Evolutionary conservation across 2,329 filamentous ascomycete species (phyloP).

Genomic region (Penicillium brasilianum): DNA sequence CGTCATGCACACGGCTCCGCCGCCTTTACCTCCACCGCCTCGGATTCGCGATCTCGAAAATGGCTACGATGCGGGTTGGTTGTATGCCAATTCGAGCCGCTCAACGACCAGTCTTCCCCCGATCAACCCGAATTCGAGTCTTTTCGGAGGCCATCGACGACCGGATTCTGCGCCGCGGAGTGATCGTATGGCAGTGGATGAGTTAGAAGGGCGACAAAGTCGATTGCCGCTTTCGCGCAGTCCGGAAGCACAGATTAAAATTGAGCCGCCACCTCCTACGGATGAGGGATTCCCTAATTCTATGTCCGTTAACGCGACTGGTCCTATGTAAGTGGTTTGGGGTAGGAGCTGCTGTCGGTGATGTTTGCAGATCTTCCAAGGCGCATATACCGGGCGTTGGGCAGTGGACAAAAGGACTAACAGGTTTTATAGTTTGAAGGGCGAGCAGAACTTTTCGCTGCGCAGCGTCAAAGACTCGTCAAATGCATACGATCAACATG

Average conservation of each 20-base stretch:
- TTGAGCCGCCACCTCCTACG: slow-evolving; percentile 40
- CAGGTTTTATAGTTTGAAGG: slow-evolving; percentile 56
- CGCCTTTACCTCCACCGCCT: slow-evolving; percentile 69
- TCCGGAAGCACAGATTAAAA: slow-evolving; percentile 42
- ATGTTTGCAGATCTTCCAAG: not conserved
- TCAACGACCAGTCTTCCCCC: slow-evolving; percentile 54
- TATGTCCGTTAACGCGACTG: slow-evolving; percentile 35
- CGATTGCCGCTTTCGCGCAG: slow-evolving; percentile 37
- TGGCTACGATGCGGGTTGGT: slow-evolving; percentile 67
- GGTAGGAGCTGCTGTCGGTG: not conserved
- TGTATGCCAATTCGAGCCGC: slow-evolving; percentile 63
- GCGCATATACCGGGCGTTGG: not conserved
- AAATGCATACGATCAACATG: slow-evolving; percentile 66
- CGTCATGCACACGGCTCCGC: slow-evolving; percentile 56
- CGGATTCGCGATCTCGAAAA: slow-evolving; percentile 61
- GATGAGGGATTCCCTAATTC: slow-evolving; percentile 43
- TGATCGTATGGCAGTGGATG: slow-evolving; percentile 46
- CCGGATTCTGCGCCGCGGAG: slow-evolving; percentile 39
- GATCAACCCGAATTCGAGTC: slow-evolving; percentile 56
- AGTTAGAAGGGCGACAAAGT: slow-evolving; percentile 41
- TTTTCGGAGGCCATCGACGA: slow-evolving; percentile 52
- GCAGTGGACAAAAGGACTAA: slow-evolving; percentile 19
- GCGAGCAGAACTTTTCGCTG: slow-evolving; percentile 64
- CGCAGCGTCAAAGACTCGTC: slow-evolving; percentile 63
- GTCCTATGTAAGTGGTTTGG: slow-evolving; percentile 39